Evolutionary conservation across 2,329 filamentous ascomycete species (phyloP).

Genomic region (Diaporthe aspalathi): DNA sequence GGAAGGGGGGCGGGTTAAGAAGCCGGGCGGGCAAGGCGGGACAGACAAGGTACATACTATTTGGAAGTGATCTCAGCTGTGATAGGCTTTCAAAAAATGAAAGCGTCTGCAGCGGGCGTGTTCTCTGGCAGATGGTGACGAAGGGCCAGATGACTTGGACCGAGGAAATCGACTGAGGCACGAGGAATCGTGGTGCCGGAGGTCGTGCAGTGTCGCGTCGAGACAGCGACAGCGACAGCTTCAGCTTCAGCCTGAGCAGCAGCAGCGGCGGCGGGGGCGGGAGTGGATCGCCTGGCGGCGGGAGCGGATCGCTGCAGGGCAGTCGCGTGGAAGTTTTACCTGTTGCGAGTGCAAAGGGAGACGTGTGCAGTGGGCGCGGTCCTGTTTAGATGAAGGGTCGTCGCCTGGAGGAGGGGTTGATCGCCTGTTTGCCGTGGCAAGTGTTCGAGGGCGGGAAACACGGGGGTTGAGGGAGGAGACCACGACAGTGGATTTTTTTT

Average conservation of each 20-base stretch:
- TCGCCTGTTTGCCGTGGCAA: constrained; percentile 33
- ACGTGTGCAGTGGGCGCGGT: constrained; percentile 23
- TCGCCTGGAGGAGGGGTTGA: constrained; percentile 32
- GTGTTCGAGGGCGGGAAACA: constrained; percentile 33
- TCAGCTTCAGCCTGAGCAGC: constrained; percentile 35
- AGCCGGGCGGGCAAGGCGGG: constrained; percentile 20
- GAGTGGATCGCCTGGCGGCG: constrained; percentile 38
- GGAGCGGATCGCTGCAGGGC: constrained; percentile 25
- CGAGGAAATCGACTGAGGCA: constrained; percentile 7
- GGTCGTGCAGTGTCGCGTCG: constrained; percentile 35
- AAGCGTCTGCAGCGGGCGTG: constrained; percentile 38
- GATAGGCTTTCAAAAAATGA: constrained; percentile 36
- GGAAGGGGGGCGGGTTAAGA: neutral
- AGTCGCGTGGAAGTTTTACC: constrained; percentile 32
- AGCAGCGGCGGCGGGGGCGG: constrained; percentile 35
- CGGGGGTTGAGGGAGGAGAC: constrained; percentile 33
- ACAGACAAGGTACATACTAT: constrained; percentile 28
- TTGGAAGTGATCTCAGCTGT: constrained; percentile 43
- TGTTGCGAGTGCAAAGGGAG: constrained; percentile 16
- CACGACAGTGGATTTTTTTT: constrained; percentile 35
- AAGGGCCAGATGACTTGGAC: constrained; percentile 5
- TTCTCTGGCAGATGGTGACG: constrained; percentile 29
- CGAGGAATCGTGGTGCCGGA: constrained; percentile 26
- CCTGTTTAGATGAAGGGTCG: constrained; percentile 35
- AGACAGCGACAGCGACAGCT: constrained; percentile 40